Evolutionary conservation across 768 basidiomycete species (phyloP).

Genomic region (Gymnopilus dilepis): DNA sequence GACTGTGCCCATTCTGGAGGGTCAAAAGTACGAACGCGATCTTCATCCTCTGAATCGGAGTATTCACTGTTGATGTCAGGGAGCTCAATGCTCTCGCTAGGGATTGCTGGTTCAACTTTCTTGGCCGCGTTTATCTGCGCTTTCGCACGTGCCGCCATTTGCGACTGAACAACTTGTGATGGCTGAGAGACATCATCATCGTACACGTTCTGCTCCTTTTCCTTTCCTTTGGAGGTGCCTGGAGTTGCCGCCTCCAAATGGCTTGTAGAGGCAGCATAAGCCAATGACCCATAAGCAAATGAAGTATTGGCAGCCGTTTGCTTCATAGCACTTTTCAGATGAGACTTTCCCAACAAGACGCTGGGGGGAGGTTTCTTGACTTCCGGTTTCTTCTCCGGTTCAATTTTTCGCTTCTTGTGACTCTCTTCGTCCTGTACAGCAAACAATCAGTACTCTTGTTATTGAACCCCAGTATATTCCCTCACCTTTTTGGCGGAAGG

Average conservation of each 20-base stretch:
- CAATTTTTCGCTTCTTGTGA: slow-evolving; percentile 75
- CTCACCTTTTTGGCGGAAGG: slow-evolving; percentile 60
- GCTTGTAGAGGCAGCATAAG: slow-evolving; percentile 34
- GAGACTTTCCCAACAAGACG: slow-evolving; percentile 54
- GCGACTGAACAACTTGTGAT: slow-evolving; percentile 64
- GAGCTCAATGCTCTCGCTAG: slow-evolving; percentile 86
- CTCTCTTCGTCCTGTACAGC: slow-evolving; percentile 65
- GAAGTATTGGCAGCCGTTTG: slow-evolving; percentile 45
- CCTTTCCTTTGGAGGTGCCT: slow-evolving; percentile 28
- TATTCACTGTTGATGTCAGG: slow-evolving; percentile 98
- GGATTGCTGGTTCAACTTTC: slow-evolving; percentile 48
- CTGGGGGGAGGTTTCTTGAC: slow-evolving; percentile 56
- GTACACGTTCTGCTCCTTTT: slow-evolving; percentile 36
- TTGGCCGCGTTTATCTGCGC: slow-evolving; percentile 69
- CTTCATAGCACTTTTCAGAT: slow-evolving; percentile 48
- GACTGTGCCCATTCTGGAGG: slow-evolving; percentile 92
- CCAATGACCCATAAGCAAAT: slow-evolving; percentile 30
- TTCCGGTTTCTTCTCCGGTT: slow-evolving; percentile 61
- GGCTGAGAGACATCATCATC: slow-evolving; percentile 66
- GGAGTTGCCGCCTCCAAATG: slow-evolving; percentile 43
- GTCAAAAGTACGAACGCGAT: slow-evolving; percentile 71
- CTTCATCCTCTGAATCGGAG: slow-evolving; percentile 94
- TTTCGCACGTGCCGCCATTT: slow-evolving; percentile 75
- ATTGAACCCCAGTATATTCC: neutral
- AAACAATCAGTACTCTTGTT: slow-evolving; percentile 15